Evolutionary conservation across 1,284 basidiomycete species (phyloP).

Genomic region (Cystobasidiaceae sp.): DNA sequence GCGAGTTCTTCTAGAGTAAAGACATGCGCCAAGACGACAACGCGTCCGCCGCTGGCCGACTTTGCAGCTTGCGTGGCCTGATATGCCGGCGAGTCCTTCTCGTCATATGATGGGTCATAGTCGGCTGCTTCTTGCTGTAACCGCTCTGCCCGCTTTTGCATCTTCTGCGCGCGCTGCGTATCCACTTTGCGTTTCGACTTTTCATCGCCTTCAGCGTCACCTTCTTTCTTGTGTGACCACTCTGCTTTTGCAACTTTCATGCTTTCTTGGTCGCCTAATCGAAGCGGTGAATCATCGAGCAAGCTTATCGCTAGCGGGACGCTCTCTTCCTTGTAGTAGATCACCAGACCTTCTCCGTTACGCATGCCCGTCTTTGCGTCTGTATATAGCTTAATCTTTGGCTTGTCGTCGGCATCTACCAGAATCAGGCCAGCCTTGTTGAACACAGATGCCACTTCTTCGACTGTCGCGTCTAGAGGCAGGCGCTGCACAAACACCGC

Average conservation of each 20-base stretch:
- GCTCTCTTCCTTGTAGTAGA: slow-evolving; percentile 95
- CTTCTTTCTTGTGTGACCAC: slow-evolving; percentile 57
- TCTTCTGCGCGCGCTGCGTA: slow-evolving; percentile 71
- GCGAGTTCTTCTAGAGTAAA: slow-evolving; percentile 83
- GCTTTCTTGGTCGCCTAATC: slow-evolving; percentile 66
- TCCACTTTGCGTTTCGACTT: slow-evolving; percentile 48
- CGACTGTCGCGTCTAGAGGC: slow-evolving; percentile 66
- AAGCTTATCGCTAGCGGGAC: slow-evolving; percentile 78
- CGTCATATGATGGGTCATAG: slow-evolving; percentile 66
- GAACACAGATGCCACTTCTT: slow-evolving; percentile 76
- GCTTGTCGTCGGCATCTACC: slow-evolving; percentile 78
- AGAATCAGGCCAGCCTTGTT: slow-evolving; percentile 86
- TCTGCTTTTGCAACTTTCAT: slow-evolving; percentile 83
- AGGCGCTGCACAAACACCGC: slow-evolving; percentile 86
- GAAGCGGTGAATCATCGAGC: slow-evolving; percentile 85
- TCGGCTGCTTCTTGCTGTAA: slow-evolving; percentile 83
- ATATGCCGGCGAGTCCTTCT: slow-evolving; percentile 33
- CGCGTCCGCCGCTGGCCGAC: slow-evolving; percentile 44
- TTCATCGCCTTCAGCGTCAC: slow-evolving; percentile 48
- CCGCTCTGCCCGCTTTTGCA: slow-evolving; percentile 65
- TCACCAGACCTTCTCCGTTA: slow-evolving; percentile 90
- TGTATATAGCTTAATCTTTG: slow-evolving; percentile 90
- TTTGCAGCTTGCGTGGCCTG: slow-evolving; percentile 54
- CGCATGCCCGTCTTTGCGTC: slow-evolving; percentile 75
- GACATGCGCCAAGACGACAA: slow-evolving; percentile 92